phyloP scores from a whole-genome alignment of 371 early-diverging fungal species.

The Mucor sp. region DNA sequence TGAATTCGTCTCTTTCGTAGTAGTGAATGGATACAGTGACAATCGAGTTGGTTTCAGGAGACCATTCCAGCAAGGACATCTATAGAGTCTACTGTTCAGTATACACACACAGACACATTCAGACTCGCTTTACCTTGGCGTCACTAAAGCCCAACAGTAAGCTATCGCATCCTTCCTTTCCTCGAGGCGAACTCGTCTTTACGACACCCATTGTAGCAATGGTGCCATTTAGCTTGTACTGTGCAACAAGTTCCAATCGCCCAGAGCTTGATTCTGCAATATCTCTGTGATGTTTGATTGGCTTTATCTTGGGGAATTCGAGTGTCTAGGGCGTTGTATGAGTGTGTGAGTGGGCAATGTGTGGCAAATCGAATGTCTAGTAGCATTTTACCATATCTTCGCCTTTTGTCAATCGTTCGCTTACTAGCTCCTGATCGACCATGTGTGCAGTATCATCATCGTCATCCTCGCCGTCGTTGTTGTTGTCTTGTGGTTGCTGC shows the following conservation, averaged over 20 bases:
- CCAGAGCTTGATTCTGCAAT: slow-evolving; percentile 53
- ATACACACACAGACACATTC: background rate
- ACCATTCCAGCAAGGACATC: slow-evolving; percentile 93
- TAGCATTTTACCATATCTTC: slow-evolving; percentile 27
- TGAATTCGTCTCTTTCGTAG: slow-evolving; percentile 92
- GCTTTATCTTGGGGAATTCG: slow-evolving; percentile 48
- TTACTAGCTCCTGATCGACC: slow-evolving; percentile 20
- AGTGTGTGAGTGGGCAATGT: too few relatives aligned
- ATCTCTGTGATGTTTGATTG: slow-evolving; percentile 25
- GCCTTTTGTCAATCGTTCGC: slow-evolving; percentile 19
- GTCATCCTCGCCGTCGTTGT: slow-evolving; percentile 5
- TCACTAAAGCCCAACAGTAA: slow-evolving; percentile 87
- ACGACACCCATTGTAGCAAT: slow-evolving; percentile 82
- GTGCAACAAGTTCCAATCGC: slow-evolving; percentile 72
- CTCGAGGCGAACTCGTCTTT: slow-evolving; percentile 64
- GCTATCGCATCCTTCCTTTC: slow-evolving; percentile 78
- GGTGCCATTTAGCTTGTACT: slow-evolving; percentile 79
- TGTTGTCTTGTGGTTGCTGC: slow-evolving; percentile 10
- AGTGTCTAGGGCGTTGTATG: slow-evolving; percentile 39
- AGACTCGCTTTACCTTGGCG: slow-evolving; percentile 74
- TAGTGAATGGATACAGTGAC: slow-evolving; percentile 95
- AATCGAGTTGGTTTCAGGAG: slow-evolving; percentile 71
- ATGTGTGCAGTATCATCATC: slow-evolving; percentile 15
- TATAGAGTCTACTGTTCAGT: slow-evolving; percentile 17
- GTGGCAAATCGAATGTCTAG: too few relatives aligned